These are phyloP conservation scores for Penicillium chermesinum DNA, from an alignment of 495 filamentous ascomycete species.

Conservation along the genomic window DNA sequence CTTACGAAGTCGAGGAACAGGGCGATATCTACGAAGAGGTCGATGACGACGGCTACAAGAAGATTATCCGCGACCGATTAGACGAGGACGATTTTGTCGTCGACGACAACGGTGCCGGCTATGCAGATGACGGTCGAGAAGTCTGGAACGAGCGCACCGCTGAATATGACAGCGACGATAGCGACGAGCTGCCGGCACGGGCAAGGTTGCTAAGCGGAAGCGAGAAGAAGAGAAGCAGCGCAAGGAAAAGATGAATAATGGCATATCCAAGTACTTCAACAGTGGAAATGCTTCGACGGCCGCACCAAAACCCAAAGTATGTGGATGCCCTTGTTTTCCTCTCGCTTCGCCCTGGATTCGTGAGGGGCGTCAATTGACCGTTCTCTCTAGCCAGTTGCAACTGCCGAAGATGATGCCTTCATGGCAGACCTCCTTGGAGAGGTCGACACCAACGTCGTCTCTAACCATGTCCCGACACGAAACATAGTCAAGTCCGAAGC, in stretches of 20 bases:
- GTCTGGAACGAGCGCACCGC: conserved; percentile 74
- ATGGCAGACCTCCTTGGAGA: conserved; percentile 80
- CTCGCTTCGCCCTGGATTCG: not conserved
- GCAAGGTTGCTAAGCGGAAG: conserved; percentile 78
- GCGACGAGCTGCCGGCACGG: conserved; percentile 61
- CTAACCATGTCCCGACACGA: conserved; percentile 47
- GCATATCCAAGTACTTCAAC: conserved; percentile 91
- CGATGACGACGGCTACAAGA: conserved; percentile 95
- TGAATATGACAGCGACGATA: conserved; percentile 56
- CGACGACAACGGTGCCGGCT: conserved; percentile 88
- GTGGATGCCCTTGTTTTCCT: too few relatives aligned
- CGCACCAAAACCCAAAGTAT: conserved; percentile 75
- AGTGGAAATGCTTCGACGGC: conserved; percentile 56
- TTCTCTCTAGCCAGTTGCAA: conserved; percentile 43
- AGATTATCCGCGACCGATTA: conserved; percentile 81
- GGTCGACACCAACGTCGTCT: conserved; percentile 76
- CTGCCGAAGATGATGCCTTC: conserved; percentile 82
- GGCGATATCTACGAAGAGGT: conserved; percentile 91
- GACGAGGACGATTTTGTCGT: conserved; percentile 97
- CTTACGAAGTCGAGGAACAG: conserved; percentile 84
- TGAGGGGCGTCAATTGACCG: not conserved
- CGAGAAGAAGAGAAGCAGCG: conserved; percentile 84
- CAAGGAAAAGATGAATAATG: conserved; percentile 79
- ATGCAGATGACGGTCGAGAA: conserved; percentile 94
- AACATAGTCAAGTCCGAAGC: conserved; percentile 67